Evolutionary conservation across 495 filamentous ascomycete genomes (phyloP).

Genomic region (Talaromyces nanjingensis): DNA sequence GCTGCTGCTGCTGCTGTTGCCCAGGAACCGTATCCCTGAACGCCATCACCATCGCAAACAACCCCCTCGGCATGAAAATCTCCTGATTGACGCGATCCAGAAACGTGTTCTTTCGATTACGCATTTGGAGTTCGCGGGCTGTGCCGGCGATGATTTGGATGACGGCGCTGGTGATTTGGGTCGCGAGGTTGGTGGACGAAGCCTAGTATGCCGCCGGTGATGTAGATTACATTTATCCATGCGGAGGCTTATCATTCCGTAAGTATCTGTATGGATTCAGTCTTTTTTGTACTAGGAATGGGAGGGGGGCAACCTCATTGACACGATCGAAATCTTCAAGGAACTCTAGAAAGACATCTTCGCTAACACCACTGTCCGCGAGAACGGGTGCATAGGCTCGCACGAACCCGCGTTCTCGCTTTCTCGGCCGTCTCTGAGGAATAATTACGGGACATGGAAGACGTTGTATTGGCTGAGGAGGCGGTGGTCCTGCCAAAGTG

Average conservation of each 20-base stretch:
- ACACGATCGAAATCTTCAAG: constrained; percentile 30
- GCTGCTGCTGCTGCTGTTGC: background rate
- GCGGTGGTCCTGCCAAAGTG: constrained; percentile 11
- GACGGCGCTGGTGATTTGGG: constrained; percentile 32
- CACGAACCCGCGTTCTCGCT: constrained; percentile 24
- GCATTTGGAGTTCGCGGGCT: constrained; percentile 13
- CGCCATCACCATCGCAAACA: constrained; percentile 54
- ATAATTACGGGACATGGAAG: constrained; percentile 28
- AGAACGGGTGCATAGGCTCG: constrained; percentile 47
- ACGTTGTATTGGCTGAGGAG: background rate
- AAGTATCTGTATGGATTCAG: background rate
- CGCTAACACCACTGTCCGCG: constrained; percentile 41
- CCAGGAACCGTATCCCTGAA: constrained; percentile 27
- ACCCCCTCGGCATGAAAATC: constrained; percentile 50
- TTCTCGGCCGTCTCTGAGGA: constrained; percentile 25
- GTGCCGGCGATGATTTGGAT: constrained; percentile 26
- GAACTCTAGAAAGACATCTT: constrained; percentile 48
- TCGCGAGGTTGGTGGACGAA: constrained; percentile 35
- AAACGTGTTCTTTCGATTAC: constrained; percentile 42
- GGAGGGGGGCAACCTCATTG: background rate
- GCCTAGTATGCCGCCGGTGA: constrained; percentile 30
- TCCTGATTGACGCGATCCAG: constrained; percentile 50
- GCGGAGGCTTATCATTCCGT: background rate
- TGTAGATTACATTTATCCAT: constrained; percentile 32
- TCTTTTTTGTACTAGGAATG: background rate